phyloP scores from a whole-genome alignment of 1,139 yeast genomes.

The Kodamaea plutei region DNA sequence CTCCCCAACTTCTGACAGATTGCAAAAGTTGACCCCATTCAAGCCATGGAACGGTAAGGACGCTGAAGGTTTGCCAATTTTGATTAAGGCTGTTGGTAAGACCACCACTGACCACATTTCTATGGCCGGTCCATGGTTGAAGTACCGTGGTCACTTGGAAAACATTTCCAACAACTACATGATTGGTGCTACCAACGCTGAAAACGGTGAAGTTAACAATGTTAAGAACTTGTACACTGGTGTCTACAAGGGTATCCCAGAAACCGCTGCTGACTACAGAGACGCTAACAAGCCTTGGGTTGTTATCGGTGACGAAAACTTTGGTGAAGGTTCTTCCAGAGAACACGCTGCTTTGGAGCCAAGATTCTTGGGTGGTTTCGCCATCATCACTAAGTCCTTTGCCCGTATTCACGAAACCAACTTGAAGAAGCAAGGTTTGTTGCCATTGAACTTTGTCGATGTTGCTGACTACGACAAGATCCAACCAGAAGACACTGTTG shows the following conservation, averaged over 20 bases:
- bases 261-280: conserved; percentile 92
- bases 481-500: conserved; percentile 85
- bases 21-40: conserved; percentile 49
- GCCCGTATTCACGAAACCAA: conserved; percentile 76
- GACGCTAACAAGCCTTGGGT: conserved; percentile 92
- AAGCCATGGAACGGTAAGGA: conserved; percentile 93
- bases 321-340: conserved; percentile 99
- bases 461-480: conserved; percentile 92
- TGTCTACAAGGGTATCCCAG: conserved; percentile 92
- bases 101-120: conserved; percentile 99
- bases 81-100: conserved; percentile 95
- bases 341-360: conserved; percentile 99
- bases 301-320: conserved; percentile 97
- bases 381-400: conserved; percentile 94
- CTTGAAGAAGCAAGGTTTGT: conserved; percentile 45
- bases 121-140: conserved; percentile 99
- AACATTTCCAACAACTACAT: conserved; percentile 98
- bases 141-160: conserved; percentile 99
- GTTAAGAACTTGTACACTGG: conserved; percentile 91
- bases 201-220: conserved; percentile 91
- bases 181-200: conserved; percentile 99
- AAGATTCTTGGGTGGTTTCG: conserved; percentile 97
- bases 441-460: conserved; percentile 91
- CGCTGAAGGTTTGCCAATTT: conserved; percentile 81
- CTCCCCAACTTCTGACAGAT: conserved; percentile 72